Conservation (phyloP, 1,284 basidiomycete species). For the Vanrija humicola region DNA sequence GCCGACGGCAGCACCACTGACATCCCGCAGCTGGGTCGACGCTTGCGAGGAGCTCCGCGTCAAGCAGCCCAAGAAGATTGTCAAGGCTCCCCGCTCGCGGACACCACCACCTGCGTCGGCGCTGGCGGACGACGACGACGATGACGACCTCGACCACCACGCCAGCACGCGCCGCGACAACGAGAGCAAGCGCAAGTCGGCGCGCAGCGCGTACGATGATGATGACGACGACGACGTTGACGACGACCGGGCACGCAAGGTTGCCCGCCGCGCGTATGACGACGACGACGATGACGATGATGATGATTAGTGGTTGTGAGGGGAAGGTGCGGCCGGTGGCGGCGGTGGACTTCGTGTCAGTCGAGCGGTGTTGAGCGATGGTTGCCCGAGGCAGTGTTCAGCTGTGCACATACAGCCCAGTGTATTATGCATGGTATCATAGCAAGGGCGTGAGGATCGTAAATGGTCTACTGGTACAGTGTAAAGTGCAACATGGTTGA, state of each 20-base stretch:
- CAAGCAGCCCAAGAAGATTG: slow-evolving; percentile 32
- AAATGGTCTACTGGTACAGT: neutral
- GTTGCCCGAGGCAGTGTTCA: neutral
- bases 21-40: slow-evolving; percentile 41
- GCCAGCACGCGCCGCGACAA: neutral
- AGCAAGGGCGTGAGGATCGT: neutral
- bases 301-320: slow-evolving; percentile 10
- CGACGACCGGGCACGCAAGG: slow-evolving; percentile 4
- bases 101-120: slow-evolving; percentile 15
- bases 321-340: neutral
- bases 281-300: slow-evolving; percentile 18
- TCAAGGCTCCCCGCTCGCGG: neutral
- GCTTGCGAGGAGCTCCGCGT: slow-evolving; percentile 42
- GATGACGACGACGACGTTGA: slow-evolving; percentile 12
- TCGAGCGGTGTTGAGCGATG: neutral
- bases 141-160: slow-evolving; percentile 56
- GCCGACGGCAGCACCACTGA: neutral
- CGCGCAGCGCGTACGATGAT: slow-evolving; percentile 16
- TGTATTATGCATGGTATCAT: slow-evolving; percentile 13
- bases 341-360: neutral
- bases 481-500: neutral
- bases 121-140: slow-evolving; percentile 55
- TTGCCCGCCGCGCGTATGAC: slow-evolving; percentile 10
- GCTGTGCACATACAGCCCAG: slow-evolving; percentile 1
- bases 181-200: slow-evolving; percentile 1